Percentiles rank a stretch among this genome's conserved stretches.
phyloP scores from a whole-genome alignment of 2,329 filamentous ascomycete genomes.

The Daldinia sp. region DNA sequence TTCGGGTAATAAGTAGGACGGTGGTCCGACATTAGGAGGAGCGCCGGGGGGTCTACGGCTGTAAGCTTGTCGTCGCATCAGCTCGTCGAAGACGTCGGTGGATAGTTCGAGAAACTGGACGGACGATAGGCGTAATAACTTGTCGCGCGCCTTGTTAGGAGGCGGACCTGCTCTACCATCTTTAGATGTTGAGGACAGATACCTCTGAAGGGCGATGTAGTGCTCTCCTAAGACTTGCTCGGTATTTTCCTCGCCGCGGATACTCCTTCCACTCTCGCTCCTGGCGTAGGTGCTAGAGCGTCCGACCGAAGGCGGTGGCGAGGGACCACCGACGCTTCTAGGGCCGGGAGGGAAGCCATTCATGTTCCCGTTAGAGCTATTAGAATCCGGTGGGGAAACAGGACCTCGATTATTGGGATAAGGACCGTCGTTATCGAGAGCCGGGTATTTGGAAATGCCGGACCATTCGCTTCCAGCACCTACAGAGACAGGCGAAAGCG shows the following conservation, averaged over 20 bases:
- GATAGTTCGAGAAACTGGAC: conserved; percentile 98
- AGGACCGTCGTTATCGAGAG: conserved; percentile 60
- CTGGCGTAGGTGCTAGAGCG: conserved; percentile 81
- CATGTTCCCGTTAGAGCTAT: conserved; percentile 67
- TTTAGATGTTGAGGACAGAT: conserved; percentile 73
- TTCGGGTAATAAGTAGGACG: conserved; percentile 82
- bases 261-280: conserved; percentile 70
- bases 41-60: conserved; percentile 63
- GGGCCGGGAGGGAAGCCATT: conserved; percentile 66
- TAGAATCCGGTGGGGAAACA: conserved; percentile 75
- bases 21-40: conserved; percentile 61
- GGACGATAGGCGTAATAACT: conserved; percentile 85
- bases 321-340: conserved; percentile 70
- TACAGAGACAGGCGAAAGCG: conserved; percentile 82
- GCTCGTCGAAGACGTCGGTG: conserved; percentile 96
- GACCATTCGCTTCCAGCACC: conserved; percentile 82
- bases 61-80: conserved; percentile 82
- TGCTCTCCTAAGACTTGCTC: conserved; percentile 77
- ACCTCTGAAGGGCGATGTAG: conserved; percentile 80
- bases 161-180: conserved; percentile 78
- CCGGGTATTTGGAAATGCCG: conserved; percentile 71
- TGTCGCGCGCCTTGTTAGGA: conserved; percentile 91
- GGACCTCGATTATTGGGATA: conserved; percentile 65
- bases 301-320: conserved; percentile 87
- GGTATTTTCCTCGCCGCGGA: conserved; percentile 65